Percentiles rank a stretch among this genome's conserved stretches.
Conservation (phyloP, 495 filamentous ascomycete genomes). For the Penicillium psychrofluorescens region DNA sequence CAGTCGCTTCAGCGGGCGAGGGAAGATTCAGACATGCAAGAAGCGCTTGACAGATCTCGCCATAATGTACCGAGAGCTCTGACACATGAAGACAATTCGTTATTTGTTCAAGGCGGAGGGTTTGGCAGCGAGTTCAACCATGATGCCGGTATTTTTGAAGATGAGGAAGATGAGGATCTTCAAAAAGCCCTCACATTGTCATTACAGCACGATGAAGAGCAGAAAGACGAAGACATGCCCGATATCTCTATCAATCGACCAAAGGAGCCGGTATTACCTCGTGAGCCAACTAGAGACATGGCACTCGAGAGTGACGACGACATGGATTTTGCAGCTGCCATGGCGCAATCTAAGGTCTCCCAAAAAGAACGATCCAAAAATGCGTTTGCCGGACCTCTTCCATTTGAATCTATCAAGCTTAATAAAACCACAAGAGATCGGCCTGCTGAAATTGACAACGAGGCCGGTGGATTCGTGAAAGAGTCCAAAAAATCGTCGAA, state of each 20-base stretch:
- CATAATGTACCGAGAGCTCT: neutral
- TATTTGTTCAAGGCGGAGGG: slow-evolving; percentile 55
- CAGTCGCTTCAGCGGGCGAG: slow-evolving; percentile 27
- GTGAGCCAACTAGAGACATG: slow-evolving; percentile 8
- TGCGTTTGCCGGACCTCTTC: slow-evolving; percentile 66
- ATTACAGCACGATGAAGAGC: slow-evolving; percentile 33
- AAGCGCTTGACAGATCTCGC: slow-evolving; percentile 31
- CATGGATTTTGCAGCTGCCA: slow-evolving; percentile 36
- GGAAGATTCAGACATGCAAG: slow-evolving; percentile 36
- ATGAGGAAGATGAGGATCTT: slow-evolving; percentile 66
- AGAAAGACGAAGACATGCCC: slow-evolving; percentile 22
- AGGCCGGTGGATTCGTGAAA: slow-evolving; percentile 65
- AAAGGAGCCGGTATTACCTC: slow-evolving; percentile 5
- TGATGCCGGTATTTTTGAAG: slow-evolving; percentile 35
- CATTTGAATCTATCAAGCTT: slow-evolving; percentile 81
- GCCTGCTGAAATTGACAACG: slow-evolving; percentile 33
- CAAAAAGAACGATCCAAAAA: slow-evolving; percentile 18
- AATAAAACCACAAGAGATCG: slow-evolving; percentile 28
- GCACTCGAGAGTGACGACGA: slow-evolving; percentile 33
- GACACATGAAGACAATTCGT: slow-evolving; percentile 43
- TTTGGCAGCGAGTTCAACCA: slow-evolving; percentile 18
- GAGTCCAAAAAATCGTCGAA: slow-evolving; percentile 29
- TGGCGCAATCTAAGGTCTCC: slow-evolving; percentile 32
- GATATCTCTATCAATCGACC: slow-evolving; percentile 27
- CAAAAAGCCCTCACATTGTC: slow-evolving; percentile 80